Percentiles rank a stretch among this genome's conserved stretches.
Evolutionary conservation across 225 moss, liverwort and hornwort genomes (phyloP).

Genomic region (Asterella californica): DNA sequence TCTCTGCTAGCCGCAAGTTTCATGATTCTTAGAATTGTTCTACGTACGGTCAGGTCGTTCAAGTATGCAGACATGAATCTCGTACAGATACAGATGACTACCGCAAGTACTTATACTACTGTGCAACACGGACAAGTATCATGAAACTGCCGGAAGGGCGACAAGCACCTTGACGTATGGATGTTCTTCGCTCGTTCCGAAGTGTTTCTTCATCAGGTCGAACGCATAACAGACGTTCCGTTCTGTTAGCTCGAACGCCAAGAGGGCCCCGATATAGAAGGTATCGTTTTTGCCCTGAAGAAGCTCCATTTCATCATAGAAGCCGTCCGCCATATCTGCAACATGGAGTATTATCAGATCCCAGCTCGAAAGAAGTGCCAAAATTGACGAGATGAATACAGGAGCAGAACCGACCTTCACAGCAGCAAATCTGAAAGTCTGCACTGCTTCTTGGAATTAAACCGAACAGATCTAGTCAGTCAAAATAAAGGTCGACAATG

Average conservation of each 20-base stretch:
- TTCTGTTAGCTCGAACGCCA: slow-evolving; percentile 37
- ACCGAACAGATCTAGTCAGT: no score
- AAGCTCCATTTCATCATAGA: slow-evolving; percentile 27
- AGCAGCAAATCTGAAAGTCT: no score
- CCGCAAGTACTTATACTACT: no score
- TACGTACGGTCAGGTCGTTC: no score
- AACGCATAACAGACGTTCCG: slow-evolving; percentile 18
- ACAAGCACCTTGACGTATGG: slow-evolving; percentile 21
- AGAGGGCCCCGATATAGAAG: slow-evolving; percentile 22
- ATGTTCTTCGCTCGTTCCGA: slow-evolving; percentile 15
- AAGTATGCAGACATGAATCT: no score
- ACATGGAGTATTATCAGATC: background rate
- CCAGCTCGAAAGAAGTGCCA: background rate
- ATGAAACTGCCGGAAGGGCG: background rate
- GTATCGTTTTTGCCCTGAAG: slow-evolving; percentile 30
- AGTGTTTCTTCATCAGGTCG: slow-evolving; percentile 14
- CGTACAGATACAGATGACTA: no score
- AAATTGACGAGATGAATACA: no score
- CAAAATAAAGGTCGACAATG: no score
- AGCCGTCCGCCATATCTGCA: slow-evolving; percentile 29
- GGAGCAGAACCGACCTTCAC: no score
- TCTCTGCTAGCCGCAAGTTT: background rate
- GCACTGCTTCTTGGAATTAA: no score
- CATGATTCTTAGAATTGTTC: background rate
- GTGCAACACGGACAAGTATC: no score